Evolutionary conservation across 345 rosid genomes (phyloP).

Genomic region (Abelmoschus esculentus): DNA sequence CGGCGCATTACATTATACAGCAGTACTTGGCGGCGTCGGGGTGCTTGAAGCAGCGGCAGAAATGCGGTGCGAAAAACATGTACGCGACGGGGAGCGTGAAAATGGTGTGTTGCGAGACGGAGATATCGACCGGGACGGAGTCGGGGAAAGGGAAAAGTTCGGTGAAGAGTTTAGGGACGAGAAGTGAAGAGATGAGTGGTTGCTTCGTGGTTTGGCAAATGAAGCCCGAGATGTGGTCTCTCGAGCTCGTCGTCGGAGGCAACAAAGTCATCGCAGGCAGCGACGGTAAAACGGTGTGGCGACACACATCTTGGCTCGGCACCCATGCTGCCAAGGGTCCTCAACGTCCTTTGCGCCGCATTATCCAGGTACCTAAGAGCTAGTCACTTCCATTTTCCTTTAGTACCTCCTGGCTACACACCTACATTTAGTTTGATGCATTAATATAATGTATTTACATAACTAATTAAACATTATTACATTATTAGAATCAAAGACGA

Average conservation of each 20-base stretch:
- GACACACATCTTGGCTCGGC: constrained; percentile 94
- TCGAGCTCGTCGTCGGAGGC: constrained; percentile 73
- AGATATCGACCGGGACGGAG: constrained; percentile 69
- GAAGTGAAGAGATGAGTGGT: constrained; percentile 66
- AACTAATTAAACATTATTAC: too few relatives aligned
- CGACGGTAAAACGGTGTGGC: constrained; percentile 88
- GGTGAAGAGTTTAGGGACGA: constrained; percentile 63
- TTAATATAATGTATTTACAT: too few relatives aligned
- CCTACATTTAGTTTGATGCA: too few relatives aligned
- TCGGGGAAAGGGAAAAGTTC: constrained; percentile 53
- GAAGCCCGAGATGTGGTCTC: constrained; percentile 91
- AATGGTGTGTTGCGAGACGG: constrained; percentile 90
- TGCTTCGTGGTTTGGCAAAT: constrained; percentile 96
- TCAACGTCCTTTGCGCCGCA: constrained; percentile 90
- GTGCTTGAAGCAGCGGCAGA: constrained; percentile 46
- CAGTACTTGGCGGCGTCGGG: constrained; percentile 94
- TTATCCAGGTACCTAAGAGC: constrained; percentile 56
- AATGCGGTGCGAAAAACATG: constrained; percentile 55
- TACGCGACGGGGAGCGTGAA: constrained; percentile 74
- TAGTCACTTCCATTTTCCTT: too few relatives aligned
- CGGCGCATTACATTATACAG: constrained; percentile 76
- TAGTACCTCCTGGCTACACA: too few relatives aligned
- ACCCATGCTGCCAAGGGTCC: constrained; percentile 97
- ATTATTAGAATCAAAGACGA: too few relatives aligned
- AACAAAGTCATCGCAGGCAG: constrained; percentile 85